Evolutionary conservation across 2,329 filamentous ascomycete species (phyloP).

Genomic region (Botrytis fragariae): DNA sequence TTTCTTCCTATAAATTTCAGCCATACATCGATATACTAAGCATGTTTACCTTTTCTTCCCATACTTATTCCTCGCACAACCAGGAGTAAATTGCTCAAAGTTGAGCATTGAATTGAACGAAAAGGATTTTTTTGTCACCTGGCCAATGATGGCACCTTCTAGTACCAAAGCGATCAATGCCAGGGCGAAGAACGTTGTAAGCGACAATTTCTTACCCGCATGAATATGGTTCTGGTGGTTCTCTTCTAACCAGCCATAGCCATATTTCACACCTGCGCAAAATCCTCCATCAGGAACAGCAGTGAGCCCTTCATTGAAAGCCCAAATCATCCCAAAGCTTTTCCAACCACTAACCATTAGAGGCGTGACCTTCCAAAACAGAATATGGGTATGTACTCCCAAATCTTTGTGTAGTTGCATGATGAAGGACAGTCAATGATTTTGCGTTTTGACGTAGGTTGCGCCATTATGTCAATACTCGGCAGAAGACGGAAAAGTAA

Average conservation of each 20-base stretch:
- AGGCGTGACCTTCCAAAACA: no score
- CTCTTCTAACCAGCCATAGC: not conserved
- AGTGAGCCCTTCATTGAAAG: slow-evolving; percentile 45
- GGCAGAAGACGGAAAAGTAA: slow-evolving; percentile 68
- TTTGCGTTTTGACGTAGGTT: no score
- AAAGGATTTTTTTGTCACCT: no score
- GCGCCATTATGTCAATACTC: slow-evolving; percentile 64
- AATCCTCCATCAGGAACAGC: slow-evolving; percentile 46
- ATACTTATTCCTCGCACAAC: not conserved
- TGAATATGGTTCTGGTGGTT: not conserved
- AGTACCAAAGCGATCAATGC: no score
- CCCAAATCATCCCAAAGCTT: no score
- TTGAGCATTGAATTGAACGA: not conserved
- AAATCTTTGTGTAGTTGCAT: no score
- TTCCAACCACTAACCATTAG: no score
- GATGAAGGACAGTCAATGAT: no score
- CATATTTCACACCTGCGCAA: slow-evolving; percentile 49
- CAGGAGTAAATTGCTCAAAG: not conserved
- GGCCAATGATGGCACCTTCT: not conserved
- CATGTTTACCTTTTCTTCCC: not conserved
- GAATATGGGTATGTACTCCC: no score
- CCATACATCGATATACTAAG: not conserved
- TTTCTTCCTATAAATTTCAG: not conserved
- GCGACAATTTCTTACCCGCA: not conserved
- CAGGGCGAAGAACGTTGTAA: not conserved